Conservation (phyloP, 768 basidiomycete species). For the Amanita pseudoporphyria region DNA sequence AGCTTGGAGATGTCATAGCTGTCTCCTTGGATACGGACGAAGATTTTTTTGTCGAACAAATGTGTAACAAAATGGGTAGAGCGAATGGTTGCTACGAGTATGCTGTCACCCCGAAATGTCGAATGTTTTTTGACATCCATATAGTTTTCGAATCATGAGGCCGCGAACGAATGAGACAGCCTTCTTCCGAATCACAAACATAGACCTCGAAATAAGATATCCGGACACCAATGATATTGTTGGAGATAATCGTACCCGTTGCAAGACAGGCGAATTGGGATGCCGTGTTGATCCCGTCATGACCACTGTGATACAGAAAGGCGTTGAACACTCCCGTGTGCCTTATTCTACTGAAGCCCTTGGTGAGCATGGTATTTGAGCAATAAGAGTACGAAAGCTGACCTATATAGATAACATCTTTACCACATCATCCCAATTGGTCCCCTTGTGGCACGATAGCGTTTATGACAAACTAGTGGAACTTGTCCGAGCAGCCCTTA, state of each 20-base stretch:
- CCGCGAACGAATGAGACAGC: slow-evolving; percentile 38
- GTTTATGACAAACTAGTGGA: slow-evolving; percentile 40
- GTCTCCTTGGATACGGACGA: slow-evolving; percentile 51
- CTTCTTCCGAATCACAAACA: slow-evolving; percentile 70
- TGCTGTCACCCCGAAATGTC: slow-evolving; percentile 6
- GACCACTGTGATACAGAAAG: slow-evolving; percentile 75
- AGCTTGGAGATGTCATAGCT: slow-evolving; percentile 65
- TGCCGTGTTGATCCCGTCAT: slow-evolving; percentile 70
- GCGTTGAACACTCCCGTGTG: slow-evolving; percentile 58
- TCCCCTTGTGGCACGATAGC: slow-evolving; percentile 20
- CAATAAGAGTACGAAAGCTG: not conserved
- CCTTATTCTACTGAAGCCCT: slow-evolving; percentile 22
- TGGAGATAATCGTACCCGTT: slow-evolving; percentile 34
- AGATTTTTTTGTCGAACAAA: slow-evolving; percentile 11
- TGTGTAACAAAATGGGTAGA: slow-evolving; percentile 17
- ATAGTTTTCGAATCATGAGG: slow-evolving; percentile 13
- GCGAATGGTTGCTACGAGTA: slow-evolving; percentile 17
- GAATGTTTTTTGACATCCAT: slow-evolving; percentile 1
- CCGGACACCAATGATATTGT: slow-evolving; percentile 19
- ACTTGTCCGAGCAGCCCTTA: slow-evolving; percentile 52
- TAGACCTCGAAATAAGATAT: slow-evolving; percentile 54
- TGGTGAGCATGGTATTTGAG: not conserved
- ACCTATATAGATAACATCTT: not conserved
- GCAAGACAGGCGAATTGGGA: slow-evolving; percentile 62
- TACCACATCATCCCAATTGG: not conserved